Evolutionary conservation across 106 monocot genomes (phyloP).

Genomic region (Ottelia alismoides): DNA sequence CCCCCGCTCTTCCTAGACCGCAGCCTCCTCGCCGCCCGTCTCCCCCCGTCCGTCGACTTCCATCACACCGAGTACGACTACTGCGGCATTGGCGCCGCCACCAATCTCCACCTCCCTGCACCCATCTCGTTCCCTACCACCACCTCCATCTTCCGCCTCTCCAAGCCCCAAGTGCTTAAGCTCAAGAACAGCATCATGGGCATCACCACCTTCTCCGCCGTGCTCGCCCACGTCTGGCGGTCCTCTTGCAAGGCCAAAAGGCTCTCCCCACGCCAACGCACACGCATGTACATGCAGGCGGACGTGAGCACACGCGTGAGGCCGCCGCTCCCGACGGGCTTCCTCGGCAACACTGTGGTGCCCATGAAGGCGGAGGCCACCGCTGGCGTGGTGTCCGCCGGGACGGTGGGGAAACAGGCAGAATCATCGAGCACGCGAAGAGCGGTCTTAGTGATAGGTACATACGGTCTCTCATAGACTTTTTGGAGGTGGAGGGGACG

Average conservation of each 20-base stretch:
- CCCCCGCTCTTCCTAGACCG: constrained; percentile 30
- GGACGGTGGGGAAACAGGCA: constrained; percentile 4
- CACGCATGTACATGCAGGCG: constrained; percentile 25
- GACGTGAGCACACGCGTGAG: constrained; percentile 22
- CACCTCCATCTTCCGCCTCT: constrained; percentile 19
- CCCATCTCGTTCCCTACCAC: background rate
- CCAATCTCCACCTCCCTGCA: no score
- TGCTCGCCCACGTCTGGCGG: constrained; percentile 36
- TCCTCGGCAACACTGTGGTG: constrained; percentile 35
- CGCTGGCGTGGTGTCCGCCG: constrained; percentile 9
- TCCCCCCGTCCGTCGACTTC: constrained; percentile 13
- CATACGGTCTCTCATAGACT: constrained; percentile 22
- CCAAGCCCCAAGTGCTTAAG: constrained; percentile 12
- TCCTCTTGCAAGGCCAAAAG: constrained; percentile 30
- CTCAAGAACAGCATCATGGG: constrained; percentile 6
- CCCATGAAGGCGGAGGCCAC: constrained; percentile 11
- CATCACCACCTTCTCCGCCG: constrained; percentile 17
- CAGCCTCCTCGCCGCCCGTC: constrained; percentile 20
- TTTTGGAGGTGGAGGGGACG: constrained; percentile 33
- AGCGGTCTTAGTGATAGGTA: constrained; percentile 14
- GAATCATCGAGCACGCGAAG: constrained; percentile 7
- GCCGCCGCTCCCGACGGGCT: constrained; percentile 29
- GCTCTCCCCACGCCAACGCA: constrained; percentile 5
- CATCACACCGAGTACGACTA: constrained; percentile 20
- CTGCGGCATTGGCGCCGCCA: background rate